Percentiles rank a stretch among this genome's conserved stretches.
These are phyloP conservation scores for Acorus calamus DNA, from an alignment of 106 monocot species.

Conservation along the genomic window DNA sequence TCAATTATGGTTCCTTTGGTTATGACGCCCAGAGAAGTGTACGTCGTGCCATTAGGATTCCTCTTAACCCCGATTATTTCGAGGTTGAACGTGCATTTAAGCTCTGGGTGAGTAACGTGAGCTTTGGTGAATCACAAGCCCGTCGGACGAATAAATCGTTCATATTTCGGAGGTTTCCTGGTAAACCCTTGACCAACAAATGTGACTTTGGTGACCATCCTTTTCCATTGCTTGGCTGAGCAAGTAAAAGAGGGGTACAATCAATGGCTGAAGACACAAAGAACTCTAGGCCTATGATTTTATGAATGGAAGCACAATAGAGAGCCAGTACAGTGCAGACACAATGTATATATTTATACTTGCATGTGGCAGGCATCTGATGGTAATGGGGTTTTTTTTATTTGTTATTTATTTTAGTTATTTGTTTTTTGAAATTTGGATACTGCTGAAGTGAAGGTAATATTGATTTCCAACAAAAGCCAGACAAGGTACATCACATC, in stretches of 20 bases:
- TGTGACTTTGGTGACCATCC: conserved; percentile 95
- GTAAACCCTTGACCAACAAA: conserved; percentile 87
- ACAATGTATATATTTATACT: no score
- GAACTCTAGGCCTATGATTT: no score
- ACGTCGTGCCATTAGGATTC: conserved; percentile 92
- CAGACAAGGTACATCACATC: no score
- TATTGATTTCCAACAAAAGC: no score
- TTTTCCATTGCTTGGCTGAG: conserved; percentile 96
- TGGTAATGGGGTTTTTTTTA: no score
- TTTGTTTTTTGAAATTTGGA: no score
- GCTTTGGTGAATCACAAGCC: conserved; percentile 89
- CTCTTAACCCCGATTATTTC: conserved; percentile 96
- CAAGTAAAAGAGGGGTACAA: not conserved
- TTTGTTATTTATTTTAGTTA: no score
- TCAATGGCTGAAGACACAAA: no score
- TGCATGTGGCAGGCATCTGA: no score
- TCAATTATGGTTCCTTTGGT: conserved; percentile 93
- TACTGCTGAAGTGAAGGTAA: no score
- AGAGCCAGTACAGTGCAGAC: no score
- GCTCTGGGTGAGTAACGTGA: conserved; percentile 91
- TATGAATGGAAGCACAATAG: no score
- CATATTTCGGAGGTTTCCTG: conserved; percentile 94
- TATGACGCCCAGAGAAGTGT: conserved; percentile 85
- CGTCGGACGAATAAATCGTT: conserved; percentile 81
- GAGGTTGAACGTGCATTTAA: conserved; percentile 95